Percentiles rank a stretch among this genome's conserved stretches.
Conservation (phyloP, 1,139 yeast species). For the Pichia sp. region DNA sequence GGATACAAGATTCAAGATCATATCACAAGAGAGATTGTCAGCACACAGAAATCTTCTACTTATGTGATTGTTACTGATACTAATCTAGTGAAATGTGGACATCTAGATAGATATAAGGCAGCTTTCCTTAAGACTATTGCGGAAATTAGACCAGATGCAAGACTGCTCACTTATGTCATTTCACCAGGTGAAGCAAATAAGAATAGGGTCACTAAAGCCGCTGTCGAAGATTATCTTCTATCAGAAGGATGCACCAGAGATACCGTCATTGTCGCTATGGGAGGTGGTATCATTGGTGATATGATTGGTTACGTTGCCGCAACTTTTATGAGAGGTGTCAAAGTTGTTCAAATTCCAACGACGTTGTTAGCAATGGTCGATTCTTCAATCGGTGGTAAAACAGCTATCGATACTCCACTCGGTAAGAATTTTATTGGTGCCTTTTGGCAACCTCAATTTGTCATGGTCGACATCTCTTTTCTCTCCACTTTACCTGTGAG, state of each 20-base stretch:
- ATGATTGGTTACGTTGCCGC: slow-evolving; percentile 99
- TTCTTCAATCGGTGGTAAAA: slow-evolving; percentile 96
- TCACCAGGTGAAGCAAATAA: slow-evolving; percentile 94
- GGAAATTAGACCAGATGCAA: slow-evolving; percentile 31
- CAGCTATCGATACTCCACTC: slow-evolving; percentile 96
- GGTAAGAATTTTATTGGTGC: slow-evolving; percentile 97
- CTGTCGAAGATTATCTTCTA: slow-evolving; percentile 84
- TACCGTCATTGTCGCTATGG: slow-evolving; percentile 88
- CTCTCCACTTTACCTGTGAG: slow-evolving; percentile 84
- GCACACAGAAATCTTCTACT: slow-evolving; percentile 69
- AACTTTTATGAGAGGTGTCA: slow-evolving; percentile 97
- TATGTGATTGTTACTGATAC: slow-evolving; percentile 87
- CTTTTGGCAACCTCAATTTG: slow-evolving; percentile 91
- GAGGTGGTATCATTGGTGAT: slow-evolving; percentile 99
- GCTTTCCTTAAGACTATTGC: slow-evolving; percentile 31
- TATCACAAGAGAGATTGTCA: slow-evolving; percentile 61
- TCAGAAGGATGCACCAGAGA: slow-evolving; percentile 92
- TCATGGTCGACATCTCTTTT: slow-evolving; percentile 83
- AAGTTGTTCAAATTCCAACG: slow-evolving; percentile 92
- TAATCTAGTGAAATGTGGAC: slow-evolving; percentile 65
- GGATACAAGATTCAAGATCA: slow-evolving; percentile 79
- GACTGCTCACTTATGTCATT: slow-evolving; percentile 66
- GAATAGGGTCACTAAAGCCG: slow-evolving; percentile 82
- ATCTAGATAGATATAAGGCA: slow-evolving; percentile 34
- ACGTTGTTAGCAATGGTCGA: slow-evolving; percentile 95